These are phyloP conservation scores for Phytophthora tubulina DNA, from an alignment of 352 stramenopile species.

Conservation along the genomic window DNA sequence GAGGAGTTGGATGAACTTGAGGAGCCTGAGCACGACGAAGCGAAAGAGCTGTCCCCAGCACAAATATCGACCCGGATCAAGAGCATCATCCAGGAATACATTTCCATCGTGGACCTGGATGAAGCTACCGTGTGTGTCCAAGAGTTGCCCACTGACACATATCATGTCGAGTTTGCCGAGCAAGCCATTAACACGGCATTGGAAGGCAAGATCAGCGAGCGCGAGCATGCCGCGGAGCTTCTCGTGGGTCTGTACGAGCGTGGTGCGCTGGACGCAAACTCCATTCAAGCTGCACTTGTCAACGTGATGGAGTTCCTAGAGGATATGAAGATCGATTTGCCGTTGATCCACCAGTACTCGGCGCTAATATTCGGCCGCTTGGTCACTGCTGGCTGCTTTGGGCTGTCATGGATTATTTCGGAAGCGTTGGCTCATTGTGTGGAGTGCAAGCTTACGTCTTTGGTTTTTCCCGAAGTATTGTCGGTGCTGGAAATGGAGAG, in stretches of 20 bases:
- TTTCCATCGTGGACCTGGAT: slow-evolving; percentile 81
- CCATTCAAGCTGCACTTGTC: slow-evolving; percentile 75
- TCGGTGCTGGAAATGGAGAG: slow-evolving; percentile 80
- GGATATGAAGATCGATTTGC: slow-evolving; percentile 89
- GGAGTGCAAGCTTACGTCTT: slow-evolving; percentile 69
- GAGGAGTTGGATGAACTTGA: slow-evolving; percentile 34
- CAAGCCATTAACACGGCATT: slow-evolving; percentile 75
- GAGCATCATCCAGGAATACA: slow-evolving; percentile 88
- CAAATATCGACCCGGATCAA: slow-evolving; percentile 85
- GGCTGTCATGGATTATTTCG: slow-evolving; percentile 83
- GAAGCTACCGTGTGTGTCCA: slow-evolving; percentile 78
- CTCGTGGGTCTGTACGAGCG: slow-evolving; percentile 82
- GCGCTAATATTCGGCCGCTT: slow-evolving; percentile 78
- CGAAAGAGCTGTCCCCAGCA: slow-evolving; percentile 38
- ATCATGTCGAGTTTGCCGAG: slow-evolving; percentile 75
- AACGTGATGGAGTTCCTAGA: slow-evolving; percentile 87
- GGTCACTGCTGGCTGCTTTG: slow-evolving; percentile 84
- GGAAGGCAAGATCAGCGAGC: slow-evolving; percentile 79
- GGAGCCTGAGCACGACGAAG: slow-evolving; percentile 32
- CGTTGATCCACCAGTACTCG: slow-evolving; percentile 83
- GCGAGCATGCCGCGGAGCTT: slow-evolving; percentile 75
- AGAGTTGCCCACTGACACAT: slow-evolving; percentile 64
- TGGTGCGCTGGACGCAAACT: slow-evolving; percentile 68
- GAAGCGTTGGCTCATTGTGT: slow-evolving; percentile 61
- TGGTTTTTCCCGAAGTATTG: slow-evolving; percentile 80